Evolutionary conservation across 2,329 filamentous ascomycete genomes (phyloP), one percentile per base, ranked within the genome.

Genomic region (Mycosphaerella sp.): DNA sequence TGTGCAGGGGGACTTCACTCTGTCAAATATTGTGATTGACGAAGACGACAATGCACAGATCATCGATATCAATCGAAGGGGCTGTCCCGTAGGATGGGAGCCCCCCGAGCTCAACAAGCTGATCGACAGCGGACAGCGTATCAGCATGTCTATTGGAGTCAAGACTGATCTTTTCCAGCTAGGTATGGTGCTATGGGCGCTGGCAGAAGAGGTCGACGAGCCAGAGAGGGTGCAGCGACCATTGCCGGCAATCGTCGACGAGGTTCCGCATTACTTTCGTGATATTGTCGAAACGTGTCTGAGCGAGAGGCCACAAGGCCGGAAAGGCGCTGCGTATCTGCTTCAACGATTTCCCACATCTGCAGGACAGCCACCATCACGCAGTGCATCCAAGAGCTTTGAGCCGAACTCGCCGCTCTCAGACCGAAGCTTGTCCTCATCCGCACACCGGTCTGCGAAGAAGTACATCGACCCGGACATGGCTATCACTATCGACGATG

Each of bases 41-140:
- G 77, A 79, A 10, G 72, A 86, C 39, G 84, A 89, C 64, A 79
- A 96, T 64, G 93, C 91, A 7, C 91, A 94, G 64, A 97, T 98
- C 59, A 98, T 98, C 65, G 93, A 98, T 69, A 96, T 98, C 73
- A 98, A 98, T 71, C 80, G 93, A 49, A 79, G 93, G 62, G 93
- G 93, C n/a, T 98, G 93, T 63, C 93, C 93, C 0, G 87, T 97
- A 4, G 91, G 91, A 18, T 98, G 93, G 93, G 93, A 98, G 61
- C 90, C 93, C 2, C 93, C 93, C 4, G 93, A 98, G 70, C 86
- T 94, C 50, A 85, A 84, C 13, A 79, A 81, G 5, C 81, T 97
- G 49, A 89, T 97, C 54, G 84, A 91, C 58, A 90, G 84, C 68
- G 87, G 87, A 52, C 90, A 96, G 68, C 81, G 89, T 27, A 90